Evolutionary conservation across 805 yeast genomes (phyloP), one percentile per base, ranked within the genome.

Genomic region (Candida glaebosa): DNA sequence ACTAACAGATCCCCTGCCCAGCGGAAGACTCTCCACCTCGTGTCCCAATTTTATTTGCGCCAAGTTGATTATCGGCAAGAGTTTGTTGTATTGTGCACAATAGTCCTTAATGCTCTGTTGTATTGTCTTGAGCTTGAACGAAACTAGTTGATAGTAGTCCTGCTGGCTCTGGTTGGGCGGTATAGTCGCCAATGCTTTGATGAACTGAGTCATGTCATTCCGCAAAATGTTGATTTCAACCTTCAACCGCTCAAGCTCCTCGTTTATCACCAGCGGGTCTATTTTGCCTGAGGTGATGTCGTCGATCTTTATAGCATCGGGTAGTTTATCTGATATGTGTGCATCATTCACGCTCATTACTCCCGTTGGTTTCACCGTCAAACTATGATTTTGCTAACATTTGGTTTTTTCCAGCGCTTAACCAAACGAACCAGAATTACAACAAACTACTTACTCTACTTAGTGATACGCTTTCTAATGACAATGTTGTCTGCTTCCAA

Each of bases 21-120:
- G 41, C n/a, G 69, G 62, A n/a, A 61, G 56, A 9, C 63, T 69
- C 47, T 75, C 79, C 3, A 73, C 79, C 32, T 71, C 76, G 42
- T 73, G 66, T 0, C 81, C 81, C 37, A 70, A 57, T 44, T 71
- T 73, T 24, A 72, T 65, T 51, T 76, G 79, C 1, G 80, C 65
- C 45, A 73, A 64, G 46, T 76, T 65, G 33, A 77, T 71, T 32
- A 77, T 65, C 3, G 82, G 81, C 2, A 75, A 55, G 14, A 77
- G 56, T 42, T 69, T 59, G 38, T 66, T 71, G 52, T 75, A 77
- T 39, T 71, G 63, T 4, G 50, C 57, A 45, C 71, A 65, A 44
- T 75, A 76, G 3, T 63, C 66, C 22, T 65, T 64, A 34, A 76
- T 71, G 40, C 65, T 60, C 10, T 42, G 49, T 45, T 67, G 70